Base-by-base conservation (phyloP, 2,329 filamentous ascomycete species). In the Aspergillus quadricinctus region DNA sequence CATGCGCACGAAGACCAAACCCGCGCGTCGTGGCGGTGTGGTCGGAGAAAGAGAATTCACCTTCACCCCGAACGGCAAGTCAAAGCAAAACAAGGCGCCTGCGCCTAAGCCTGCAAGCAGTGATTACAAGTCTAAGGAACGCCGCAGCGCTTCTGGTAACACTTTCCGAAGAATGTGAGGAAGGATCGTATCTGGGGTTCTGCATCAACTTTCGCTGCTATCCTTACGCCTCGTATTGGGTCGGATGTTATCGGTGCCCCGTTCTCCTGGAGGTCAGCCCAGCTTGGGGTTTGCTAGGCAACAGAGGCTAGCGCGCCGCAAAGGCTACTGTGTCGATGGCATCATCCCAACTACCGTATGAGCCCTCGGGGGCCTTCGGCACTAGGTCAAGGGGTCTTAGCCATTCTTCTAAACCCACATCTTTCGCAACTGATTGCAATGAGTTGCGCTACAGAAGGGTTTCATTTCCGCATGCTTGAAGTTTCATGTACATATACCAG, bases 41-140 rank as follows among this genome's bases (percentile, higher is more conserved):
- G 76, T 77, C 27, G 78, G 78, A 17, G 78, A 80, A 60, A 79
- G 82, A 63, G 80, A 85, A 61, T 79, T 88, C 57, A 83, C 83
- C 0, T 88, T 87, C 71, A 81, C 78, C 52, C 84, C 85, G 0
- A 72, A 76, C 48, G 70, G 71, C 57, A 80, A 80, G 65, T 73
- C 64, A 37, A 74, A 71, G 56, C 65, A 64, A 50, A 50, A 62
- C 7, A 66, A 63, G 60, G 58, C 4, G 59, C 66, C 49, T 58
- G 57, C 31, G 64, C 62, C 3, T 37, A 37, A 53, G 54, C 61
- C 31, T 61, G 59, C 27, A 25, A 29, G 54, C 48, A 49, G 46
- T 31, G 62, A 63, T 50, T 69, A 70, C 61, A 61, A 65, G 45
- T 54, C 69, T 7, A 78, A 77, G 61, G 77, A 77, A 49, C 74